phyloP scores from a whole-genome alignment of 2,329 filamentous ascomycete genomes.

The Pseudofabraea citricarpa region DNA sequence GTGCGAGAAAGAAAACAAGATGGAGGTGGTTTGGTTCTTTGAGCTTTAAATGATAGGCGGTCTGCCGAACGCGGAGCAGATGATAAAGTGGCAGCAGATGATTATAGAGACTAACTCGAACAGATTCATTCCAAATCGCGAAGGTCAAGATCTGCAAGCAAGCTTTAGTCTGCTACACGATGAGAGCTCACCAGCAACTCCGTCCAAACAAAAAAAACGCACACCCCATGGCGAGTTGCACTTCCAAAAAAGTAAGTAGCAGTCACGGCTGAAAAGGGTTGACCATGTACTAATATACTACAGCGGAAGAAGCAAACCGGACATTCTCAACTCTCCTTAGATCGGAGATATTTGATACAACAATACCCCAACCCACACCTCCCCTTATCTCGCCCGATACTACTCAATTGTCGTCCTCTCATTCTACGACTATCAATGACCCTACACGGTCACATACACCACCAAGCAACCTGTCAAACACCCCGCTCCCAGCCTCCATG shows the following conservation, averaged over 20 bases:
- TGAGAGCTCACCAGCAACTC: conserved; percentile 87
- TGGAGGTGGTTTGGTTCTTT: not conserved
- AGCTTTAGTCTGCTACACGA: conserved; percentile 91
- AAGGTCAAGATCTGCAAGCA: conserved; percentile 88
- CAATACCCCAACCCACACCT: conserved; percentile 75
- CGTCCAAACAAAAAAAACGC: conserved; percentile 78
- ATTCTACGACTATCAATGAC: conserved; percentile 55
- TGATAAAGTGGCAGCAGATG: not conserved
- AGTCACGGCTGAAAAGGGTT: not conserved
- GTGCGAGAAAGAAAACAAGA: not conserved
- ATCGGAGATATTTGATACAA: conserved; percentile 86
- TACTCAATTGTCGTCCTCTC: conserved; percentile 41
- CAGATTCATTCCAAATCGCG: conserved; percentile 92
- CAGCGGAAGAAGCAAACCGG: conserved; percentile 88
- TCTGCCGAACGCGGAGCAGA: not conserved
- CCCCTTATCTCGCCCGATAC: conserved; percentile 58
- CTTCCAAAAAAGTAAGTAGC: conserved; percentile 80
- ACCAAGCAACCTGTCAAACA: conserved; percentile 57
- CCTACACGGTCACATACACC: conserved; percentile 76
- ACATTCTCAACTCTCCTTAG: conserved; percentile 86
- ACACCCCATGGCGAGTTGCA: conserved; percentile 86
- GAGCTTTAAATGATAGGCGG: not conserved
- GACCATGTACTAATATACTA: conserved; percentile 1
- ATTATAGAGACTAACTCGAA: conserved; percentile 16
- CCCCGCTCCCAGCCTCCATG: conserved; percentile 65